Percentiles rank a stretch among this genome's conserved stretches.
These are phyloP conservation scores for Microdochium paspali DNA, from an alignment of 2,329 filamentous ascomycete genomes.

Conservation along the genomic window DNA sequence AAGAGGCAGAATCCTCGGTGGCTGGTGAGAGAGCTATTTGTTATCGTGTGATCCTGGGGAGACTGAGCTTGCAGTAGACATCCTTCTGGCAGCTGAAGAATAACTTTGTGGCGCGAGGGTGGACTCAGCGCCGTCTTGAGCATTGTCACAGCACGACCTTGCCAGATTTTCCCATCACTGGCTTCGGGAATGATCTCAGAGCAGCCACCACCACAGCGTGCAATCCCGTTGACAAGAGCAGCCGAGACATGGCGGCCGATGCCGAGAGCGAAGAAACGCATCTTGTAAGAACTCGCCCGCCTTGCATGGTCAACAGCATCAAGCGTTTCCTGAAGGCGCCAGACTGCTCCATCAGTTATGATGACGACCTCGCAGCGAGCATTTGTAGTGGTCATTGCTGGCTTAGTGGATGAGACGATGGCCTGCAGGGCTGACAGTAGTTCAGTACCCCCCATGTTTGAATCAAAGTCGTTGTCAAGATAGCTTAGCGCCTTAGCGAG, in stretches of 20 bases:
- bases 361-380: conserved; percentile 40
- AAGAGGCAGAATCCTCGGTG: not conserved
- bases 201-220: conserved; percentile 47
- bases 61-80: not conserved
- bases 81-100: not conserved
- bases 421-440: conserved; percentile 36
- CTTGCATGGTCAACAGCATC: conserved; percentile 33
- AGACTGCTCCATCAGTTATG: conserved; percentile 47
- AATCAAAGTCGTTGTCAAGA: conserved; percentile 23
- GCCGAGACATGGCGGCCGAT: conserved; percentile 45
- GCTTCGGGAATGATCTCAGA: conserved; percentile 18
- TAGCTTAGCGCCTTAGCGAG: conserved; percentile 28
- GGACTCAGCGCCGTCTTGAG: conserved; percentile 6
- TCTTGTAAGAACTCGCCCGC: conserved; percentile 25
- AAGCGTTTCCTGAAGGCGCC: conserved; percentile 37
- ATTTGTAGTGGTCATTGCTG: conserved; percentile 8
- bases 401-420: conserved; percentile 29
- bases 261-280: conserved; percentile 48
- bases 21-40: not conserved
- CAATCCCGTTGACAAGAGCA: conserved; percentile 48
- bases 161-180: conserved; percentile 4
- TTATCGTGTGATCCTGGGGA: not conserved
- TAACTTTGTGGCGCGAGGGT: not conserved
- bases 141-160: conserved; percentile 7
- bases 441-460: conserved; percentile 44